Conservation (phyloP, 352 stramenopile genomes). For the Phytopythium ostracodes region DNA sequence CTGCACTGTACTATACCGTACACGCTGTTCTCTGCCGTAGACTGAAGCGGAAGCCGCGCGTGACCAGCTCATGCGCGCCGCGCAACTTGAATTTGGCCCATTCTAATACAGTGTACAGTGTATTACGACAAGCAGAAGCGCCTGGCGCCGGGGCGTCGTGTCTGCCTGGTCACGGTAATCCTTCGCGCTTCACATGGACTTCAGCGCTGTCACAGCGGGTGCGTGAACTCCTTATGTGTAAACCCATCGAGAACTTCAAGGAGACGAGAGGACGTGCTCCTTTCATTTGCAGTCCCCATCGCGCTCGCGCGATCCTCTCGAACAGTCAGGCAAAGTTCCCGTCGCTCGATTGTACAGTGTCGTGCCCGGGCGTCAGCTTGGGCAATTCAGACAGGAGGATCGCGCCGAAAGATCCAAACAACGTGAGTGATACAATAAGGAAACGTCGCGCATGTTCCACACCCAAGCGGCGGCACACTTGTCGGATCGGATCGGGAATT, state of each 20-base stretch:
- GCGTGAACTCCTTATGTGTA: too few relatives aligned
- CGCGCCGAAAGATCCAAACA: not conserved
- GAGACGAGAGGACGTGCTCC: too few relatives aligned
- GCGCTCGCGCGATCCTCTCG: not conserved
- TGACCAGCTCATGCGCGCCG: conserved; percentile 1
- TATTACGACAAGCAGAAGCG: not conserved
- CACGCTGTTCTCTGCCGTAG: too few relatives aligned
- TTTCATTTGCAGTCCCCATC: not conserved
- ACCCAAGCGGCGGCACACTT: too few relatives aligned
- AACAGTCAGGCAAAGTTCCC: not conserved
- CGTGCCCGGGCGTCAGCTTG: not conserved
- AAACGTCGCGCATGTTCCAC: too few relatives aligned
- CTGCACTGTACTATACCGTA: not conserved
- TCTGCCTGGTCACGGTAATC: too few relatives aligned
- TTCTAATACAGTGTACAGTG: not conserved
- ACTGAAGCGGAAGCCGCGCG: not conserved
- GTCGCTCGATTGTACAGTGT: not conserved
- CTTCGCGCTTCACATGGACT: too few relatives aligned
- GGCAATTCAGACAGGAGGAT: not conserved
- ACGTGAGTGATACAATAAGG: too few relatives aligned
- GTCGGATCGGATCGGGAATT: too few relatives aligned
- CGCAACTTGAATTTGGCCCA: not conserved
- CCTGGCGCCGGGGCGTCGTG: too few relatives aligned
- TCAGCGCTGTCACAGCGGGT: too few relatives aligned
- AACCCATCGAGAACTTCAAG: too few relatives aligned